Evolutionary conservation across 2,329 filamentous ascomycete species (phyloP).

Genomic region (Fusarium abutilonis): DNA sequence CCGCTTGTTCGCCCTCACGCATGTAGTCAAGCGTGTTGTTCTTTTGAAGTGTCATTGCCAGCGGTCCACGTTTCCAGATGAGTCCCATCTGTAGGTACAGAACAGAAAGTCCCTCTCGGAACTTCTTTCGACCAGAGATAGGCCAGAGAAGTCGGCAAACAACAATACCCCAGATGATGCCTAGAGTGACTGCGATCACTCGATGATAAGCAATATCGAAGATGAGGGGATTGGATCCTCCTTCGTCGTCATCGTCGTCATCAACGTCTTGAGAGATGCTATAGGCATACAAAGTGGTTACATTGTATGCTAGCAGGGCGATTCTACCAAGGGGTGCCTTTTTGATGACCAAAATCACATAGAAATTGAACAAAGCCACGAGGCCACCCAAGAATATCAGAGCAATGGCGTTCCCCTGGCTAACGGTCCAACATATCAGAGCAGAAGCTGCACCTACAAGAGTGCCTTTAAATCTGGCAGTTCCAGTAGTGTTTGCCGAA

Average conservation of each 20-base stretch:
- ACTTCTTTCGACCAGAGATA: slow-evolving; percentile 86
- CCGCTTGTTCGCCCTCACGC: slow-evolving; percentile 85
- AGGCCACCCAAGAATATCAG: slow-evolving; percentile 86
- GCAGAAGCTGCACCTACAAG: slow-evolving; percentile 81
- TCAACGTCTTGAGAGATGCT: slow-evolving; percentile 83
- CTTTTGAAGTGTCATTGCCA: slow-evolving; percentile 75
- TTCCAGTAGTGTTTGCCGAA: slow-evolving; percentile 91
- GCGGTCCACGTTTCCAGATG: slow-evolving; percentile 93
- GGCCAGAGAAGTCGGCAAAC: slow-evolving; percentile 93
- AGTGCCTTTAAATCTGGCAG: slow-evolving; percentile 86
- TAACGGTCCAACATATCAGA: slow-evolving; percentile 79
- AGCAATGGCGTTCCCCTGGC: slow-evolving; percentile 75
- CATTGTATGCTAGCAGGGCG: slow-evolving; percentile 94
- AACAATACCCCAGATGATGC: slow-evolving; percentile 91
- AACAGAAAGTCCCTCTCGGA: slow-evolving; percentile 89
- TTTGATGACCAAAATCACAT: slow-evolving; percentile 83
- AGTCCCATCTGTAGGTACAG: slow-evolving; percentile 94
- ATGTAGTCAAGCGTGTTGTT: slow-evolving; percentile 75
- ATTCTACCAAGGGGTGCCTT: slow-evolving; percentile 93
- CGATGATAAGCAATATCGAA: slow-evolving; percentile 88
- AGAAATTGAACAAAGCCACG: slow-evolving; percentile 85
- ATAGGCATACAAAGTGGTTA: slow-evolving; percentile 94
- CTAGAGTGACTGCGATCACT: slow-evolving; percentile 84
- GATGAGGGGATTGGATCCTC: slow-evolving; percentile 83
- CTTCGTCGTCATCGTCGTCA: slow-evolving; percentile 88